phyloP scores from a whole-genome alignment of 805 yeast genomes.

The Yamadazyma endophytica region DNA sequence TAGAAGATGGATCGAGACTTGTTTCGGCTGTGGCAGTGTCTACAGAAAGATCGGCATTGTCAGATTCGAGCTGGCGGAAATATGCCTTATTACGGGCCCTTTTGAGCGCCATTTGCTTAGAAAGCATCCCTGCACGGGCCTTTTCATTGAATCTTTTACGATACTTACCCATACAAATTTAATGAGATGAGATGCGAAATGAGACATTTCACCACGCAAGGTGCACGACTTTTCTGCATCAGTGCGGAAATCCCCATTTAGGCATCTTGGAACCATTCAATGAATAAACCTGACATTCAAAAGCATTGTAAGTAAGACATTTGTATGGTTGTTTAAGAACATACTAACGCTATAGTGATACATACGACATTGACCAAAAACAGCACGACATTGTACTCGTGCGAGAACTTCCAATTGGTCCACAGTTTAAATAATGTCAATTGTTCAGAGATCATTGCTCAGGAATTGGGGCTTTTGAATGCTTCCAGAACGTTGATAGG shows the following conservation, averaged over 20 bases:
- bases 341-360: conserved; percentile 31
- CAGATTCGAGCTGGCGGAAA: conserved; percentile 44
- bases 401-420: conserved; percentile 45
- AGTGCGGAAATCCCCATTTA: neutral
- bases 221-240: neutral
- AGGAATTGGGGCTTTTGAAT: conserved; percentile 52
- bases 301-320: conserved; percentile 19
- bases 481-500: conserved; percentile 41
- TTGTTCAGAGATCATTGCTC: conserved; percentile 50
- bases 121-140: conserved; percentile 80
- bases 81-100: conserved; percentile 69
- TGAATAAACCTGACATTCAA: conserved; percentile 17
- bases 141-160: conserved; percentile 78
- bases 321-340: neutral
- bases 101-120: conserved; percentile 69
- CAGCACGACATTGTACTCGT: conserved; percentile 57
- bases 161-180: conserved; percentile 66
- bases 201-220: neutral
- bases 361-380: conserved; percentile 48
- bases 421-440: conserved; percentile 42
- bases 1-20: conserved; percentile 10
- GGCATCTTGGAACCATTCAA: conserved; percentile 1
- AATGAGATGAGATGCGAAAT: neutral
- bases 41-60: conserved; percentile 23
- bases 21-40: conserved; percentile 7